Base-by-base conservation (phyloP, 108 stramenopile species). In the Chaetoceros muelleri region DNA sequence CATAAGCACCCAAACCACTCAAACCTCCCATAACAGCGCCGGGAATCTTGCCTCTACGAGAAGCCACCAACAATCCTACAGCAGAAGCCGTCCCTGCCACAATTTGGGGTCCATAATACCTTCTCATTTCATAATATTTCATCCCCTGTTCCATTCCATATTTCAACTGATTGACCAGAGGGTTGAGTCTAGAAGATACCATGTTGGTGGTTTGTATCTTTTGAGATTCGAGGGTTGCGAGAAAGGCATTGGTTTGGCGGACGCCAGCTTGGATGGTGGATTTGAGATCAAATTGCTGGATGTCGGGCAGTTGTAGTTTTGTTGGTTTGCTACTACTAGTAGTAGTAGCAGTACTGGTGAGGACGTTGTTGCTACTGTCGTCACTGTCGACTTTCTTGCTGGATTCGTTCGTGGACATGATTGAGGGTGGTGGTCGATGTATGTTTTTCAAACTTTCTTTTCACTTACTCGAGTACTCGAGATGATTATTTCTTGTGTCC, bases 1-100 rank as follows among this genome's bases (percentile, higher is more conserved):
- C 67, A 53, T 73, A 73, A 3, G 72, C 72, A 50, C 51, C 67
- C 21, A 61, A 60, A 23, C 72, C 72, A 21, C 30, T 47, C 44
- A 65, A 1, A 17, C 52, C 63, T 1, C 56, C 67, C 40, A 62
- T 52, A 22, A 69, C 22, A 10, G 28, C 66, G 24, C 72, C 72
- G 0, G 67, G 57, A 48, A 65, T 44, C 44, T 55, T 73, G 30
- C 72, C 72, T 52, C 24, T 51, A n/a, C 67, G 46, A 56, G 69
- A 52, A 22, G 55, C 72, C 29, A 60, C 63, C n/a, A 51, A 56
- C 8, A 52, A 51, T 21, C 67, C 67, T 24, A 67, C 62, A 0
- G 60, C 26, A 20, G 56, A 30, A 31, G 72, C 62, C 34, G 67
- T 60, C 21, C 63, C 67, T 2, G 45, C 67, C 13, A 69, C 52